These are phyloP conservation scores for Xylaria palmicola DNA, from an alignment of 495 filamentous ascomycete species.

Conservation along the genomic window DNA sequence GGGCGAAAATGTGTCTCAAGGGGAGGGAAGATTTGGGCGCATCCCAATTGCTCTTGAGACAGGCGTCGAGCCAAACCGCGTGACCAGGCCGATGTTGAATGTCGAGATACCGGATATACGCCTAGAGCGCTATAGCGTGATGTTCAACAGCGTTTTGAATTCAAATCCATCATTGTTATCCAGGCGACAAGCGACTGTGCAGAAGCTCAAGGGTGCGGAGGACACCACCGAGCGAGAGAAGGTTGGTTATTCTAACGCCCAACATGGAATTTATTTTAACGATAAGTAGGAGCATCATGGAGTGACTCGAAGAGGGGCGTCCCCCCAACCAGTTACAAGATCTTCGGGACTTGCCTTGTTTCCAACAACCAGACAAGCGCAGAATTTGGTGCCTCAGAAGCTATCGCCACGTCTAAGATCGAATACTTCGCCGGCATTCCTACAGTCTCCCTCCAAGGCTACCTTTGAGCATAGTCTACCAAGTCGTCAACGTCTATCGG, in stretches of 20 bases:
- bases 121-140: slow-evolving; percentile 89
- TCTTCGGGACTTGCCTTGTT: slow-evolving; percentile 67
- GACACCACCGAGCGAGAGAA: slow-evolving; percentile 39
- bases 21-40: slow-evolving; percentile 16
- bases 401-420: slow-evolving; percentile 53
- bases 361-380: slow-evolving; percentile 41
- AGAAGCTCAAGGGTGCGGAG: slow-evolving; percentile 57
- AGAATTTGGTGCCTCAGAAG: slow-evolving; percentile 26
- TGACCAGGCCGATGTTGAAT: slow-evolving; percentile 48
- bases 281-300: slow-evolving; percentile 16
- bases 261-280: background rate
- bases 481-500: background rate
- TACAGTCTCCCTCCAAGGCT: slow-evolving; percentile 43
- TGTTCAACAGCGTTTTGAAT: slow-evolving; percentile 79
- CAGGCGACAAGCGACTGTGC: slow-evolving; percentile 67
- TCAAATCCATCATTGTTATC: slow-evolving; percentile 55
- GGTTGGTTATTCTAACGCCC: slow-evolving; percentile 16
- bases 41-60: slow-evolving; percentile 14
- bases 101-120: slow-evolving; percentile 79
- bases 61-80: slow-evolving; percentile 10
- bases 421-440: slow-evolving; percentile 56
- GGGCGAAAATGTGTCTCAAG: background rate
- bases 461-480: slow-evolving; percentile 25
- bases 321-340: slow-evolving; percentile 51
- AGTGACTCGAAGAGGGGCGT: slow-evolving; percentile 54